Evolutionary conservation across 768 basidiomycete species (phyloP), one percentile per base, ranked within the genome.

Genomic region (Suillus occidentalis): DNA sequence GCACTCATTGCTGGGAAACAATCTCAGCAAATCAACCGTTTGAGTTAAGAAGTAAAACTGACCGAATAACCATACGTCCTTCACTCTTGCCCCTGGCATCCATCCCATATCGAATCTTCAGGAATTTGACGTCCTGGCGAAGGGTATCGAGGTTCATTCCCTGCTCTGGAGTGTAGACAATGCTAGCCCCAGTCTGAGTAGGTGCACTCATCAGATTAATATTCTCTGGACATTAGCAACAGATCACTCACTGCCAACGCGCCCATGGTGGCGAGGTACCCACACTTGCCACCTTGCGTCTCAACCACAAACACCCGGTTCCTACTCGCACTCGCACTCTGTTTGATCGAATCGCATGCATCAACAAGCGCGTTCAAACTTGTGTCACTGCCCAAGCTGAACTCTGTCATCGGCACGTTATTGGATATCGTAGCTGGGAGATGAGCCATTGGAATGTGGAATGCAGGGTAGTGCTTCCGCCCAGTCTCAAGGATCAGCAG

Each of bases 261-360:
- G 61, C 97, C 97, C 84, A 99, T 86, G 1, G 95, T 89, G 4
- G 96, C 95, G 63, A 99, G 87, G 75, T 96, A 99, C 10, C 97
- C 97, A 74, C 94, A 97, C 73, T 91, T 90, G 10, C 97, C 97
- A 58, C 97, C 97, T 76, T 99, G 97, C 0, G 96, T 98, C 79
- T 99, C 97, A 20, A 99, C 94, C 1, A 99, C 92, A 74, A 99
- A 99, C 65, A 98, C 97, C 50, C 97, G 83, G 76, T 99, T 95
- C 67, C 97, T 78, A 73, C 95, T 97, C 6, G 97, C 97, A 63
- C 92, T 92, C 12, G 97, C 97, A 72, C 94, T 96, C 83, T 99
- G 97, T 80, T 96, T 97, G 80, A 99, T 98, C 49, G 96, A 89
- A 78, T 99, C 97, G 74, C 97, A 99, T 7, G 97, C 97, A 66